A percentile compares a stretch with the other conserved stretches of the same genome.
phyloP scores from a whole-genome alignment of 2,329 filamentous ascomycete genomes.

The Mycogone perniciosa region DNA sequence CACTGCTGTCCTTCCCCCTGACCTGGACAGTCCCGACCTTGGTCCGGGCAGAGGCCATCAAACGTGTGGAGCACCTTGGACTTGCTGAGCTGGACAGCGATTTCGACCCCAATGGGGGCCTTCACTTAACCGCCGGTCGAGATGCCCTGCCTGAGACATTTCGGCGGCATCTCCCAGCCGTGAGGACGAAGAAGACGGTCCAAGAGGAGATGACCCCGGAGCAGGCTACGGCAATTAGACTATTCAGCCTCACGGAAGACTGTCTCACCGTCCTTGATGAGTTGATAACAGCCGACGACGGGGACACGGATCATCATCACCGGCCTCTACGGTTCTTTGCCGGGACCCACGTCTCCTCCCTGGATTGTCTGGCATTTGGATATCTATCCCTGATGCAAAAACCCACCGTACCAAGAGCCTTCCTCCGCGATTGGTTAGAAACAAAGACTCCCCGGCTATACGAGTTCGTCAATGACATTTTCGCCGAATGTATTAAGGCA shows the following conservation, averaged over 20 bases:
- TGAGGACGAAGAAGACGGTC: constrained; percentile 49
- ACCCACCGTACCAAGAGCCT: constrained; percentile 37
- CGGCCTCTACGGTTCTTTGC: constrained; percentile 27
- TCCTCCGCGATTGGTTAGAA: constrained; percentile 36
- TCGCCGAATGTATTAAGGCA: constrained; percentile 16
- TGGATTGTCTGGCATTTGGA: constrained; percentile 76
- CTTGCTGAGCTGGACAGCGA: constrained; percentile 63
- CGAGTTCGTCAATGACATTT: constrained; percentile 28
- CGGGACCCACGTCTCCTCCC: constrained; percentile 20
- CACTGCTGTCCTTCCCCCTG: constrained; percentile 75
- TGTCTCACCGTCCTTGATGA: constrained; percentile 66
- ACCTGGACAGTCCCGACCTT: constrained; percentile 79
- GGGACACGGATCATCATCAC: constrained; percentile 12
- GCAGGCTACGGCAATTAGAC: constrained; percentile 65
- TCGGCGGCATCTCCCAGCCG: constrained; percentile 31
- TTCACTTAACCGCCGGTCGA: constrained; percentile 32
- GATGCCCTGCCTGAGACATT: constrained; percentile 35
- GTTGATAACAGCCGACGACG: constrained; percentile 30
- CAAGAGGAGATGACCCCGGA: constrained; percentile 60
- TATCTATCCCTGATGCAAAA: constrained; percentile 70
- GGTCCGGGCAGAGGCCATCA: constrained; percentile 63
- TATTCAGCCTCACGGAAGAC: constrained; percentile 65
- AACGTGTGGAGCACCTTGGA: constrained; percentile 62
- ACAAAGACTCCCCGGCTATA: constrained; percentile 25
- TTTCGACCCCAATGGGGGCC: constrained; percentile 32